Conservation (phyloP, 192 early-diverging fungal genomes). For the Coemansia sp. region DNA sequence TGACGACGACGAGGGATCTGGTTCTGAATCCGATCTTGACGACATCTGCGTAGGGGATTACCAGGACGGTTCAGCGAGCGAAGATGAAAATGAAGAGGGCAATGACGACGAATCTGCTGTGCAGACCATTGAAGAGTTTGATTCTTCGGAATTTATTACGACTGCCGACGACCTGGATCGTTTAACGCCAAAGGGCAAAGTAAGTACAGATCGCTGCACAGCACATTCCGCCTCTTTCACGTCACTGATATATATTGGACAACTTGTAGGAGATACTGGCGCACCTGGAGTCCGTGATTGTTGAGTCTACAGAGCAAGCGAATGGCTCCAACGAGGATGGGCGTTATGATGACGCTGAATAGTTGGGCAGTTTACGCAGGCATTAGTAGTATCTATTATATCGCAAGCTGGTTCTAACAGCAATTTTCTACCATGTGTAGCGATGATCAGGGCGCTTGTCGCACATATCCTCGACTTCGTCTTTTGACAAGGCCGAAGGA, state of each 20-base stretch:
- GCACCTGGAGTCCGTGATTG: conserved; percentile 38
- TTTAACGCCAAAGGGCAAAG: conserved; percentile 31
- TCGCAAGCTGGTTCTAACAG: not conserved
- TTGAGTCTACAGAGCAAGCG: not conserved
- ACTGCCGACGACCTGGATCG: conserved; percentile 27
- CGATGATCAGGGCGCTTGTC: conserved; percentile 44
- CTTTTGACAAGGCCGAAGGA: conserved; percentile 15
- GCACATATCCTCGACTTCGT: conserved; percentile 39
- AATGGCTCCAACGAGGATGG: conserved; percentile 3
- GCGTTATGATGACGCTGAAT: conserved; percentile 22
- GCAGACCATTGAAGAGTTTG: conserved; percentile 16
- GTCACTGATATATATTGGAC: not conserved
- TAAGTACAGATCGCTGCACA: not conserved
- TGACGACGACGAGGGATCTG: conserved; percentile 4
- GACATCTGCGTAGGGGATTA: not conserved
- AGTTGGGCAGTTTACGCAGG: not conserved
- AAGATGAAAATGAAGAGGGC: not conserved
- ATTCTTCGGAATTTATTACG: conserved; percentile 39
- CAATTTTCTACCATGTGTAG: conserved; percentile 32
- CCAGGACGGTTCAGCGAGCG: not conserved
- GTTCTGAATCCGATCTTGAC: not conserved
- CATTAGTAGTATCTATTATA: not conserved
- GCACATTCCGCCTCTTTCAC: not conserved
- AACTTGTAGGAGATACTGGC: conserved; percentile 21
- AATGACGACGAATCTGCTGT: conserved; percentile 15